phyloP scores from a whole-genome alignment of 257 asterid species.

The Handroanthus guayacan region DNA sequence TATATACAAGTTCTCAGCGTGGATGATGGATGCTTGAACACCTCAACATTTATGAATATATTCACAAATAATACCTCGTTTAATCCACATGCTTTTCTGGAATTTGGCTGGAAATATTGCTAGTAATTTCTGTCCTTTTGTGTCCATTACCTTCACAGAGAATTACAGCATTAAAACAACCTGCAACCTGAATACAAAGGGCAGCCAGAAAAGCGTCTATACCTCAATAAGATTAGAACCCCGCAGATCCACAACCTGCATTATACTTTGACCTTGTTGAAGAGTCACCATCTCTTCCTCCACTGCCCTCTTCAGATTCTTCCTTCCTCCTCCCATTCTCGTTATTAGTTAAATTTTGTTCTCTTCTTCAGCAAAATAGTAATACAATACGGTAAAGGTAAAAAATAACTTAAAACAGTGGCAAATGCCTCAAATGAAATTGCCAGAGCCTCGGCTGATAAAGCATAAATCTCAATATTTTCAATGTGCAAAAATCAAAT shows the following conservation, averaged over 20 bases:
- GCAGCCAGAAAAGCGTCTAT: background rate
- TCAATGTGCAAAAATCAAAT: background rate
- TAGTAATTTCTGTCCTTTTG: conserved; percentile 63
- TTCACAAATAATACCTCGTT: conserved; percentile 61
- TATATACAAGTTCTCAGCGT: background rate
- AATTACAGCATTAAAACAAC: conserved; percentile 12
- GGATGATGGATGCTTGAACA: conserved; percentile 1
- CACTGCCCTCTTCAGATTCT: conserved; percentile 81
- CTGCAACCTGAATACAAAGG: background rate
- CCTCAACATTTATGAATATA: background rate
- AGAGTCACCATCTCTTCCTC: conserved; percentile 58
- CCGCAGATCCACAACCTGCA: conserved; percentile 84
- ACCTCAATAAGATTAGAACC: conserved; percentile 89
- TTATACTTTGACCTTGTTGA: conserved; percentile 64
- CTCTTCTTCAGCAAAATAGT: conserved; percentile 26
- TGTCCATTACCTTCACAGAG: conserved; percentile 72
- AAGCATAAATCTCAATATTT: background rate
- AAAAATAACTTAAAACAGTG: background rate
- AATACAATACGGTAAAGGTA: background rate
- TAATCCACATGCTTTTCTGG: conserved; percentile 94
- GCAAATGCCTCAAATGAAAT: background rate
- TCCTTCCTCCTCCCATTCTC: conserved; percentile 83
- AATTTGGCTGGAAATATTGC: conserved; percentile 92
- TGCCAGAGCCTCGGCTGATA: too few species aligned
- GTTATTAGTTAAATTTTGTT: background rate